A percentile compares a stretch with the other conserved stretches of the same genome.
Evolutionary conservation across 2,329 filamentous ascomycete species (phyloP).

Genomic region (Cytospora schulzeri): DNA sequence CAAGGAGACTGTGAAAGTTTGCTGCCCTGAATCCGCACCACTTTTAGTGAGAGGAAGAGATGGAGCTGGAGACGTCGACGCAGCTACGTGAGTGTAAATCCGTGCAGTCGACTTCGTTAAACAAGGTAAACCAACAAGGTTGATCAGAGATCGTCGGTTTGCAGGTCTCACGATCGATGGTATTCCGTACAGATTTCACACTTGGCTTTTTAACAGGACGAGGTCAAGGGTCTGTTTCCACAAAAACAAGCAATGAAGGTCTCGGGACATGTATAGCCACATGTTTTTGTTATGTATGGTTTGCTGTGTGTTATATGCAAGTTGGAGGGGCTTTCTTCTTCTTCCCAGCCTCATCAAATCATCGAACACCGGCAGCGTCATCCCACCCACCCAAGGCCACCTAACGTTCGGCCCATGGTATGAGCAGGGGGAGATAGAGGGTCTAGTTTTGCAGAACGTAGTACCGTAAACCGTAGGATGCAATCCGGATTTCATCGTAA

Average conservation of each 20-base stretch:
- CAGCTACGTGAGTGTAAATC: too few species aligned
- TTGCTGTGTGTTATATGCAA: slow-evolving; percentile 14
- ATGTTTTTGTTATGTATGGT: not conserved
- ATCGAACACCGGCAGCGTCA: slow-evolving; percentile 14
- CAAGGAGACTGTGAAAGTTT: not conserved
- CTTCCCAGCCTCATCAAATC: slow-evolving; percentile 22
- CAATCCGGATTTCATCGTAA: slow-evolving; percentile 1
- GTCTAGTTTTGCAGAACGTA: too few species aligned
- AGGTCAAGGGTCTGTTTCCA: not conserved
- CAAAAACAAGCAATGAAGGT: not conserved
- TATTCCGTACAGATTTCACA: not conserved
- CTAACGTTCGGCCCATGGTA: slow-evolving; percentile 9
- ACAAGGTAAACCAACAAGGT: not conserved
- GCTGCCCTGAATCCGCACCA: not conserved
- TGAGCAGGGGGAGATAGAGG: too few species aligned
- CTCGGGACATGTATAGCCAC: slow-evolving; percentile 16
- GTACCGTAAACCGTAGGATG: too few species aligned
- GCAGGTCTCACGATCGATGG: not conserved
- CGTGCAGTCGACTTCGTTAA: too few species aligned
- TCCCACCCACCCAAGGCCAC: too few species aligned
- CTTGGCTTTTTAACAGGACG: not conserved
- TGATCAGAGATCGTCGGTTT: not conserved
- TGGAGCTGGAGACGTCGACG: not conserved
- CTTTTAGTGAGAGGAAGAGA: not conserved
- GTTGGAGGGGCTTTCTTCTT: not conserved